These are phyloP conservation scores for Sugiyamaella paludigena DNA, from an alignment of 1,139 yeast species.

Conservation along the genomic window DNA sequence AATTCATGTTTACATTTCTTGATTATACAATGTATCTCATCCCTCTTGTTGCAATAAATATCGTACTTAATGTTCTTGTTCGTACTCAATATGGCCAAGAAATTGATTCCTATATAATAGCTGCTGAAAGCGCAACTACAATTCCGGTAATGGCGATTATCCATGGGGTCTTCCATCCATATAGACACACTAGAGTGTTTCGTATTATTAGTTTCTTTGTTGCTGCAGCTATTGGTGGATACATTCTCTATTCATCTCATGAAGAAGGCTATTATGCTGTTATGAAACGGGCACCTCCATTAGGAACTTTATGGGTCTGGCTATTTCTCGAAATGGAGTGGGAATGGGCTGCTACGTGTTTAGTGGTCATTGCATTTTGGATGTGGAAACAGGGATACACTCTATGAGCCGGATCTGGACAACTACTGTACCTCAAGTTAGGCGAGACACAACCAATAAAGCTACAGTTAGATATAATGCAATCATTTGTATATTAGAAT, in stretches of 20 bases:
- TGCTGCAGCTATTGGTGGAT: conserved; percentile 35
- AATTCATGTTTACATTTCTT: conserved; percentile 30
- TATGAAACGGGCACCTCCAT: conserved; percentile 42
- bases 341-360: conserved; percentile 36
- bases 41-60: conserved; percentile 36
- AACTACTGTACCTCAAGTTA: too few species aligned
- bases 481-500: not conserved
- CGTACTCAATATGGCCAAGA: conserved; percentile 36
- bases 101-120: conserved; percentile 23
- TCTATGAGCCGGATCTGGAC: not conserved
- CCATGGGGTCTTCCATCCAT: conserved; percentile 32
- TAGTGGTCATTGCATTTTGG: conserved; percentile 33
- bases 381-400: conserved; percentile 33
- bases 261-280: conserved; percentile 41
- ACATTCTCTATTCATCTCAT: conserved; percentile 36
- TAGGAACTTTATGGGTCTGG: conserved; percentile 44
- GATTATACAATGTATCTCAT: conserved; percentile 36
- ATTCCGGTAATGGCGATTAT: conserved; percentile 33
- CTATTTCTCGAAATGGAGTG: conserved; percentile 42
- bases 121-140: conserved; percentile 27
- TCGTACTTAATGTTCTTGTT: conserved; percentile 37
- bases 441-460: too few species aligned
- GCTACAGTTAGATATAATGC: too few species aligned
- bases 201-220: conserved; percentile 27
- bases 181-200: conserved; percentile 24